A percentile compares a stretch with the other conserved stretches of the same genome.
These are phyloP conservation scores for Magnusiomyces starmeri DNA, from an alignment of 1,139 yeast genomes.

Conservation along the genomic window DNA sequence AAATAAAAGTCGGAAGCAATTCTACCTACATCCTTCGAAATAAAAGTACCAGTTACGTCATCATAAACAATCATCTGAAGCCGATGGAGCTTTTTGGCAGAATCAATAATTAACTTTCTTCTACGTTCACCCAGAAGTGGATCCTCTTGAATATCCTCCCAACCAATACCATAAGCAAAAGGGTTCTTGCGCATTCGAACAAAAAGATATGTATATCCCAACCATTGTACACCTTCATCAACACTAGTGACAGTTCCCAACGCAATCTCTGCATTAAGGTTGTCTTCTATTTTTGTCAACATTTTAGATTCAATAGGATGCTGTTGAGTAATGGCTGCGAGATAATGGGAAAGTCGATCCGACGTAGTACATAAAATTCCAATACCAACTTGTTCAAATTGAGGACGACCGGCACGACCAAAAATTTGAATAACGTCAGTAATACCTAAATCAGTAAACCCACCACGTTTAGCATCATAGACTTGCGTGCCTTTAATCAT, in stretches of 20 bases:
- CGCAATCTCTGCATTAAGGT: slow-evolving; percentile 91
- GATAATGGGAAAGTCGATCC: slow-evolving; percentile 78
- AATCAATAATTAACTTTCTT: slow-evolving; percentile 63
- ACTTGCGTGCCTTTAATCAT: slow-evolving; percentile 95
- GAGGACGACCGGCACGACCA: slow-evolving; percentile 99
- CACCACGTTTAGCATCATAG: slow-evolving; percentile 92
- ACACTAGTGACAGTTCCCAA: slow-evolving; percentile 91
- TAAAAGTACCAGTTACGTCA: slow-evolving; percentile 71
- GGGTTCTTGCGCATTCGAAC: slow-evolving; percentile 95
- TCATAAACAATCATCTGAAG: slow-evolving; percentile 93
- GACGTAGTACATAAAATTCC: slow-evolving; percentile 83
- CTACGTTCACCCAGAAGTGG: slow-evolving; percentile 71
- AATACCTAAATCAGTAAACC: slow-evolving; percentile 85
- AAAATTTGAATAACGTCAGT: slow-evolving; percentile 96
- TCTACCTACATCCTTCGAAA: slow-evolving; percentile 85
- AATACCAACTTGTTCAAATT: slow-evolving; percentile 84
- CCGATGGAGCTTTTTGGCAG: slow-evolving; percentile 75
- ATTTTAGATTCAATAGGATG: slow-evolving; percentile 92
- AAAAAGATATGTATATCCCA: slow-evolving; percentile 90
- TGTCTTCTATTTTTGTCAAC: slow-evolving; percentile 73
- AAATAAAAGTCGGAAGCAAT: slow-evolving; percentile 92
- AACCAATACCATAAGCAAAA: slow-evolving; percentile 83
- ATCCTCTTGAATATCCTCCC: slow-evolving; percentile 79
- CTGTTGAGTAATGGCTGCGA: slow-evolving; percentile 82
- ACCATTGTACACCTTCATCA: slow-evolving; percentile 93